Percentiles rank a stretch among this genome's conserved stretches.
phyloP scores from a whole-genome alignment of 495 filamentous ascomycete species.

The Glarea lozoyensis region DNA sequence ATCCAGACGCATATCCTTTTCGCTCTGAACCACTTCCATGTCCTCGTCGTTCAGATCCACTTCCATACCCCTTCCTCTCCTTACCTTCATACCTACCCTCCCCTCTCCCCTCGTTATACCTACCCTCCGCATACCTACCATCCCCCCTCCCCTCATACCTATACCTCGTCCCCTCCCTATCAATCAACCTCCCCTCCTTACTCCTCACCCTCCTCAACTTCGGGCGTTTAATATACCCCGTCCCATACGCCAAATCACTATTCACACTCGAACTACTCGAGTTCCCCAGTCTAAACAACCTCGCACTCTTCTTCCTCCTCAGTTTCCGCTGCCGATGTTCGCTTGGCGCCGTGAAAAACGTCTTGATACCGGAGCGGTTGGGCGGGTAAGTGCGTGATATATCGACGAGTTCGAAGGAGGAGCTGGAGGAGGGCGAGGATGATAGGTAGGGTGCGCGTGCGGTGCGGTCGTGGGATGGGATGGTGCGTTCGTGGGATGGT shows the following conservation, averaged over 20 bases:
- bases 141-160: slow-evolving; percentile 4
- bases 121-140: no score
- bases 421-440: slow-evolving; percentile 10
- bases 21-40: slow-evolving; percentile 1
- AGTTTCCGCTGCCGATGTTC: slow-evolving; percentile 20
- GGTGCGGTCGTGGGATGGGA: neutral
- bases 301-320: slow-evolving; percentile 30
- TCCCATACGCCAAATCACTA: slow-evolving; percentile 45
- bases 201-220: slow-evolving; percentile 22
- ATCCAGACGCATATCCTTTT: neutral
- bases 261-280: slow-evolving; percentile 38
- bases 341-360: slow-evolving; percentile 24
- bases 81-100: slow-evolving; percentile 8
- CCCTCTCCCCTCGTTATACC: slow-evolving; percentile 5
- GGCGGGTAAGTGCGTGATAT: slow-evolving; percentile 19
- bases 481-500: neutral
- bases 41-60: no score
- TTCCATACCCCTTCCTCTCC: slow-evolving; percentile 7
- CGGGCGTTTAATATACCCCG: slow-evolving; percentile 37
- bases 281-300: slow-evolving; percentile 35
- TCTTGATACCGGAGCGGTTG: slow-evolving; percentile 7
- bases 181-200: slow-evolving; percentile 15
- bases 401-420: slow-evolving; percentile 16
- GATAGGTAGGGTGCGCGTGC: neutral
- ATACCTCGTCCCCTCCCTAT: slow-evolving; percentile 7